phyloP scores from a whole-genome alignment of 139 green algal genomes.

The Chlorella sp. region DNA sequence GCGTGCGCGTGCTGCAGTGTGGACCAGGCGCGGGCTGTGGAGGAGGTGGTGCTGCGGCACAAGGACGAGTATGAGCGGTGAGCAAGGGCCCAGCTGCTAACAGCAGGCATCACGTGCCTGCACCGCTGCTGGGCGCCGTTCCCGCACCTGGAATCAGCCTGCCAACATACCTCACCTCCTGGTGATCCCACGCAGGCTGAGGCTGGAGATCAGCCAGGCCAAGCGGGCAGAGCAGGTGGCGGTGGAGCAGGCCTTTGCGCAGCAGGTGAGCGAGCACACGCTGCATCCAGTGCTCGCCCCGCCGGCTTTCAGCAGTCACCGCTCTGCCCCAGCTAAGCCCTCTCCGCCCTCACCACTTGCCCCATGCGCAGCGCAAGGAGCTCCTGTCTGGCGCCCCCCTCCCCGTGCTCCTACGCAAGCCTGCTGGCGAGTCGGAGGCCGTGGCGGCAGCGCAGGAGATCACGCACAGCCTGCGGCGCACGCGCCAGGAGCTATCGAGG shows the following conservation, averaged over 20 bases:
- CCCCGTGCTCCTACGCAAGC: conserved; percentile 26
- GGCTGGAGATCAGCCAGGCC: conserved; percentile 5
- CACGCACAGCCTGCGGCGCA: conserved; percentile 61
- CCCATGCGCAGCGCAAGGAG: conserved; percentile 35
- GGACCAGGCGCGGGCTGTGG: conserved; percentile 41
- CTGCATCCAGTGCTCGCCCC: not conserved
- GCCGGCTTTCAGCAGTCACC: not conserved
- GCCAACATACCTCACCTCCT: not conserved
- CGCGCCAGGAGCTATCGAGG: conserved; percentile 48
- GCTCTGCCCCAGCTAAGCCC: not conserved
- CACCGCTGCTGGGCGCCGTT: not conserved
- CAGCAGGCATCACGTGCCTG: not conserved
- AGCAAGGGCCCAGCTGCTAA: not conserved
- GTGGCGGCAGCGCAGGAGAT: conserved; percentile 40
- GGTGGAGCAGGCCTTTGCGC: conserved; percentile 21
- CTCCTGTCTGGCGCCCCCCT: conserved; percentile 36
- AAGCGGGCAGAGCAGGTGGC: conserved; percentile 16
- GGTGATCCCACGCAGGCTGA: conserved; percentile 5
- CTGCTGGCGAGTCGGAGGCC: conserved; percentile 38
- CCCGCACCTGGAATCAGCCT: not conserved
- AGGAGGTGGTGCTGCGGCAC: conserved; percentile 29
- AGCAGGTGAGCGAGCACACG: conserved; percentile 26
- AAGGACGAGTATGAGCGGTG: conserved; percentile 52
- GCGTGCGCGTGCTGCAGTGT: too few relatives aligned
- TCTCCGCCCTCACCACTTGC: not conserved